Percentiles rank a stretch among this genome's conserved stretches.
Conservation (phyloP, 768 basidiomycete species). For the Russula lepida region DNA sequence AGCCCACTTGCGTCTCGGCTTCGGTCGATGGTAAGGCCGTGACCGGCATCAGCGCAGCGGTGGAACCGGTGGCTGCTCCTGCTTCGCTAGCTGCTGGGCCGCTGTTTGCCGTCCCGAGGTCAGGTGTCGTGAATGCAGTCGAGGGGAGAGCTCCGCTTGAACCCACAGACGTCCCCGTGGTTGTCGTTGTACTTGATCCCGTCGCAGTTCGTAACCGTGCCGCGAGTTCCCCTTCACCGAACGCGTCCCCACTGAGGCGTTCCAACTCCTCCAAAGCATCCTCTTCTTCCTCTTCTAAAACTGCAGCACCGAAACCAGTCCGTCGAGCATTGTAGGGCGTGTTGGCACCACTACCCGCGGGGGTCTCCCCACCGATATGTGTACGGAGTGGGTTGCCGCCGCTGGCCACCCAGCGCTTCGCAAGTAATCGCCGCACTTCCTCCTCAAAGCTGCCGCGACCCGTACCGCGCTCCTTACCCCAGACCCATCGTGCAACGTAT, state of each 20-base stretch:
- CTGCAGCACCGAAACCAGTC: constrained; percentile 43
- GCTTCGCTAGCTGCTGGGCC: constrained; percentile 24
- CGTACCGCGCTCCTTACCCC: constrained; percentile 54
- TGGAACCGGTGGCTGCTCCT: constrained; percentile 25
- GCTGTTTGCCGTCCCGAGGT: constrained; percentile 33
- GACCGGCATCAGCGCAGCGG: constrained; percentile 57
- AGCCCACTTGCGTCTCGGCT: constrained; percentile 62
- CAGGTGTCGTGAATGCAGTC: constrained; percentile 56
- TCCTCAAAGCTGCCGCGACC: constrained; percentile 67
- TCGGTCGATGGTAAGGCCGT: constrained; percentile 65
- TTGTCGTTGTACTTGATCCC: constrained; percentile 34
- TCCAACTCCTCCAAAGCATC: constrained; percentile 61
- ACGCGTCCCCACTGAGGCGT: constrained; percentile 28
- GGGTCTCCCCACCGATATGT: constrained; percentile 36
- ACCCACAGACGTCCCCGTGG: constrained; percentile 31
- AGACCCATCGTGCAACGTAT: constrained; percentile 80
- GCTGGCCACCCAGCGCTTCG: constrained; percentile 65
- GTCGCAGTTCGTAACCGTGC: constrained; percentile 50
- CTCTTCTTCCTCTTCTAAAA: constrained; percentile 69
- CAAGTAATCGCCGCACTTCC: constrained; percentile 61
- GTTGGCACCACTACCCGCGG: constrained; percentile 55
- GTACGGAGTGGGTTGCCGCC: constrained; percentile 53
- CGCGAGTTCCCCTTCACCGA: constrained; percentile 36
- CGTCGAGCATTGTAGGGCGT: constrained; percentile 53
- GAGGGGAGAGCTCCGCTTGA: constrained; percentile 29